phyloP scores from a whole-genome alignment of 352 stramenopile genomes.

The Phytophthora cryptogea region DNA sequence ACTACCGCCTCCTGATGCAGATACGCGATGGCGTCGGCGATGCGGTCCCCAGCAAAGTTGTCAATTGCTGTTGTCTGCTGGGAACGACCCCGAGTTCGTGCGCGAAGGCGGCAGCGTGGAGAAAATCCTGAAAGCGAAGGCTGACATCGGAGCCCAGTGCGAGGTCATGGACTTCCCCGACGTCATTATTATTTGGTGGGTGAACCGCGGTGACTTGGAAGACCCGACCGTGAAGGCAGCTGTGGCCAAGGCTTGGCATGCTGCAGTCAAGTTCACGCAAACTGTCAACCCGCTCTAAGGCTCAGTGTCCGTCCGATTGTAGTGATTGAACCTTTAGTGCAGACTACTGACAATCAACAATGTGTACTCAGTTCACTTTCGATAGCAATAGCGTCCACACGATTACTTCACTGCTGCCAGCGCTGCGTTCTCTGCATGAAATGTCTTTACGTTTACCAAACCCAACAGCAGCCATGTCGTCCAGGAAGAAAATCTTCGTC shows the following conservation, averaged over 20 bases:
- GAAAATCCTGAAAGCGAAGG: constrained; percentile 40
- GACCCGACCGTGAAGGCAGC: constrained; percentile 35
- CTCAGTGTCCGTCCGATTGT: neutral
- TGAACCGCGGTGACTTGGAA: constrained; percentile 59
- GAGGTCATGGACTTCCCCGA: constrained; percentile 49
- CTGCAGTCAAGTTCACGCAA: constrained; percentile 39
- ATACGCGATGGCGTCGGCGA: constrained; percentile 34
- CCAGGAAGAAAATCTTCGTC: constrained; percentile 28
- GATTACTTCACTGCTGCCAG: neutral
- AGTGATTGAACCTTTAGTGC: neutral
- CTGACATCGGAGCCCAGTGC: constrained; percentile 19
- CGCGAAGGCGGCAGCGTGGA: constrained; percentile 40
- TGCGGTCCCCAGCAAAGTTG: neutral
- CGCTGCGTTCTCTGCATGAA: constrained; percentile 12
- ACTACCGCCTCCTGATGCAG: constrained; percentile 31
- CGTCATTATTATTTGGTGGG: constrained; percentile 59
- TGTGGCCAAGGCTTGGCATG: constrained; percentile 53
- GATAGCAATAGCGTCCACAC: constrained; percentile 34
- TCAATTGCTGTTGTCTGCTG: constrained; percentile 46
- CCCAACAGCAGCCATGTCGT: constrained; percentile 30
- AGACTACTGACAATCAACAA: neutral
- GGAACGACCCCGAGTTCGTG: constrained; percentile 52
- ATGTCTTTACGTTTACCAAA: constrained; percentile 26
- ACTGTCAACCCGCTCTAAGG: constrained; percentile 31
- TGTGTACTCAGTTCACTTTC: constrained; percentile 14